Evolutionary conservation across 495 filamentous ascomycete genomes (phyloP), one percentile per base, ranked within the genome.

Genomic region (Corynascus novoguineensis): DNA sequence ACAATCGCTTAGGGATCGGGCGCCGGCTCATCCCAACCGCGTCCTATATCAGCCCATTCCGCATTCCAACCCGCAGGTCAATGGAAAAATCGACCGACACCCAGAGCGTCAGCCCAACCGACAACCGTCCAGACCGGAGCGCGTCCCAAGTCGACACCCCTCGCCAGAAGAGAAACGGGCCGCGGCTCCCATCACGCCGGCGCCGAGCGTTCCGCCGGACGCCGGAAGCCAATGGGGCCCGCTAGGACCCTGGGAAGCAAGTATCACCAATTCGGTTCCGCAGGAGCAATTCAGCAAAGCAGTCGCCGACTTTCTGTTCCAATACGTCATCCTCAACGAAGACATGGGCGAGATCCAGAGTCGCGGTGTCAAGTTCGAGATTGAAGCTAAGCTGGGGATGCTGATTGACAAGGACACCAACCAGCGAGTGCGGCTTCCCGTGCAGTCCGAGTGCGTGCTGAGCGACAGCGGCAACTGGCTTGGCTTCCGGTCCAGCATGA

Each of bases 381-480:
- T 97, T 53, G 92, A 97, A 72, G 92, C 90, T 9, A 97, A 96
- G 68, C 69, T 97, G 17, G 92, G 92, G 48, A 84, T 81, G 40
- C 70, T 96, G 15, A 80, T 95, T 38, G 84, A 91, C 63, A 83
- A 78, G 68, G 78, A 80, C 56, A 84, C 81, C 2, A 78, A 83
- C 49, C 77, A 85, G n/a, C 79, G 90, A 34, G 71, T 92, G 35
- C 68, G 68, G 3, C 65, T 92, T 19, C 83, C 84, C 7, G 74
- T 93, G 10, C 48, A 72, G 29, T 81, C 85, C 0, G 87, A 92
- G 64, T 83, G 78, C 44, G 71, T 95, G 14, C 65, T 96, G 47
- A 75, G 72, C 28, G 74, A 80, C 19, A 72, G 68, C 32, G 71
- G 75, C 44, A 65, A 76, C 49, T 61, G 64, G 71, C 73, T 69